phyloP scores from a whole-genome alignment of 1,284 basidiomycete species.

The Tilletia setariae region DNA sequence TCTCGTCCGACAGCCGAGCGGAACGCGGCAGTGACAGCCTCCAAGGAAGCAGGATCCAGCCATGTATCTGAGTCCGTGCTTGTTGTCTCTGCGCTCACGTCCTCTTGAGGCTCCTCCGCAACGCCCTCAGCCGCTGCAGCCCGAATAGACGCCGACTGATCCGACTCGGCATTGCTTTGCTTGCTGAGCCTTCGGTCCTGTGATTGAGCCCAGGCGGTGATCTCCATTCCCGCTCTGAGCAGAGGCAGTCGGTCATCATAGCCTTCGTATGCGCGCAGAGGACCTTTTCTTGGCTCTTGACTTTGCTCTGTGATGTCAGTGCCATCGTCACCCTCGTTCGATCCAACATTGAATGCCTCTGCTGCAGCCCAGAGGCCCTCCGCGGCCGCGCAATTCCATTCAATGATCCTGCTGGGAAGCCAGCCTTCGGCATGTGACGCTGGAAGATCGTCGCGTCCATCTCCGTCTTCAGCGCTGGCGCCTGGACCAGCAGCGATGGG shows the following conservation, averaged over 20 bases:
- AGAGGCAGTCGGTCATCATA: conserved; percentile 31
- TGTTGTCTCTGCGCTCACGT: neutral
- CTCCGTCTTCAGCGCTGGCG: neutral
- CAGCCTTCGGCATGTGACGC: conserved; percentile 27
- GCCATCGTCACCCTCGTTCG: neutral
- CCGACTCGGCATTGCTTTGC: neutral
- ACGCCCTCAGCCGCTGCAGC: neutral
- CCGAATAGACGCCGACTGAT: too few species aligned
- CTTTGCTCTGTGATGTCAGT: neutral
- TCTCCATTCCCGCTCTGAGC: conserved; percentile 31
- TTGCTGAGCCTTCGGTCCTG: neutral
- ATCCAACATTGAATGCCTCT: conserved; percentile 28
- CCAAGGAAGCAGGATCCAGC: conserved; percentile 19
- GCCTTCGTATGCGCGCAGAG: conserved; percentile 26
- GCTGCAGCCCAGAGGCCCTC: conserved; percentile 49
- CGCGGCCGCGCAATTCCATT: conserved; percentile 36
- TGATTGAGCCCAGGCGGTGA: conserved; percentile 19
- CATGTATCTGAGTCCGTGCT: neutral
- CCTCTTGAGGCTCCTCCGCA: conserved; percentile 15
- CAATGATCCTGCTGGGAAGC: conserved; percentile 36
- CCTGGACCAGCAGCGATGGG: neutral
- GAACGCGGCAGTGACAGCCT: conserved; percentile 28
- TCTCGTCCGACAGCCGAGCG: conserved; percentile 18
- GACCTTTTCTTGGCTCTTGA: neutral
- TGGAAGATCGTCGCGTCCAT: conserved; percentile 10